Evolutionary conservation across 2,329 filamentous ascomycete species (phyloP).

Genomic region (Monosporascus cannonballus): DNA sequence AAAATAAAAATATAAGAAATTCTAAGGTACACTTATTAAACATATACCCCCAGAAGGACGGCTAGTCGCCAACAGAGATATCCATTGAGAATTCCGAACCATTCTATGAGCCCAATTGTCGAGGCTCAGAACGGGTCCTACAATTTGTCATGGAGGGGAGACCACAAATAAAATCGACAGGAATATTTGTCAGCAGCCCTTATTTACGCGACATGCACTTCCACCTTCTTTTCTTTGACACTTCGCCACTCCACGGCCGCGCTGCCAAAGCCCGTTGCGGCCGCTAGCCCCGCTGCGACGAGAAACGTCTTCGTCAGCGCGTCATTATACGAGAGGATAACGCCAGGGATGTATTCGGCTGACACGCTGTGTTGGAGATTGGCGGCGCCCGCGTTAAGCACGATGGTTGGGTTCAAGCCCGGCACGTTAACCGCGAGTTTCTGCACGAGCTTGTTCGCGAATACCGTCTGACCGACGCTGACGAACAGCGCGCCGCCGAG

Average conservation of each 20-base stretch:
- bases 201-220: neutral
- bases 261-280: neutral
- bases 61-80: too few relatives aligned
- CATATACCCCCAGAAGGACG: too few relatives aligned
- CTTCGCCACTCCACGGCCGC: neutral
- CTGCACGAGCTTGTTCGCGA: conserved; percentile 39
- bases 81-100: too few relatives aligned
- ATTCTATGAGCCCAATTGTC: too few relatives aligned
- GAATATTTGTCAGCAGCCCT: neutral
- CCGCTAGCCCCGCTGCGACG: conserved; percentile 16
- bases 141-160: neutral
- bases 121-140: neutral
- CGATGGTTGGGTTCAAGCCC: conserved; percentile 22
- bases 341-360: conserved; percentile 23
- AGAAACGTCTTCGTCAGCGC: conserved; percentile 37
- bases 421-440: conserved; percentile 32
- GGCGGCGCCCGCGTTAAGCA: conserved; percentile 32
- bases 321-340: conserved; percentile 37
- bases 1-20: too few relatives aligned
- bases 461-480: conserved; percentile 44
- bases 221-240: neutral
- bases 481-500: conserved; percentile 44
- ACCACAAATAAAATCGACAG: neutral
- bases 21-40: too few relatives aligned
- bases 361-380: conserved; percentile 25